Evolutionary conservation across 495 filamentous ascomycete species (phyloP).

Genomic region (Penicillium longicatenatum): DNA sequence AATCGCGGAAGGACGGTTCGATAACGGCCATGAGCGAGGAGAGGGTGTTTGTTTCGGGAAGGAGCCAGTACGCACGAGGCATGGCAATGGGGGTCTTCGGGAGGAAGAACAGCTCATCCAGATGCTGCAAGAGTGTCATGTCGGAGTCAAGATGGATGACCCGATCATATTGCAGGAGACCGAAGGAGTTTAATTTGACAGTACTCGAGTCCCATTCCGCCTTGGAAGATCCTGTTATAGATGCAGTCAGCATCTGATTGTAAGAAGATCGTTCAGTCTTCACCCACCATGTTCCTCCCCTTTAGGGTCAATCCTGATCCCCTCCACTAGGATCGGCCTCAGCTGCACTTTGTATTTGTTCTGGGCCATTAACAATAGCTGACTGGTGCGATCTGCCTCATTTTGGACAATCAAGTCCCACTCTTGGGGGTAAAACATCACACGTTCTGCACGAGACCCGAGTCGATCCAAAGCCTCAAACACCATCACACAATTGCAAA

Average conservation of each 20-base stretch:
- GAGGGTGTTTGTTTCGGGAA: constrained; percentile 53
- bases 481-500: constrained; percentile 78
- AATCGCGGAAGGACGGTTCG: constrained; percentile 59
- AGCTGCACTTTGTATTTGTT: constrained; percentile 63
- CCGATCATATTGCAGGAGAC: constrained; percentile 66
- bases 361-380: constrained; percentile 59
- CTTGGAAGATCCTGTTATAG: constrained; percentile 18
- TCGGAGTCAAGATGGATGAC: constrained; percentile 72
- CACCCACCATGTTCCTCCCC: constrained; percentile 34
- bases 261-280: not conserved
- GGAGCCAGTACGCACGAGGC: constrained; percentile 72
- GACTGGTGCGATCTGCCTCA: constrained; percentile 49
- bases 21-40: constrained; percentile 67
- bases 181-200: constrained; percentile 72
- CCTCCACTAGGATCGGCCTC: constrained; percentile 60
- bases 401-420: constrained; percentile 50
- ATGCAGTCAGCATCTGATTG: not conserved
- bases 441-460: constrained; percentile 62
- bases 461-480: constrained; percentile 63
- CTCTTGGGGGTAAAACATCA: constrained; percentile 66
- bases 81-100: constrained; percentile 62
- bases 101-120: constrained; percentile 78
- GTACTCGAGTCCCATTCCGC: constrained; percentile 62
- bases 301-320: constrained; percentile 33
- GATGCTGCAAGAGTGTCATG: constrained; percentile 58